These are phyloP conservation scores for Helotiales sp. DNA, from an alignment of 2,329 filamentous ascomycete genomes.

Conservation along the genomic window DNA sequence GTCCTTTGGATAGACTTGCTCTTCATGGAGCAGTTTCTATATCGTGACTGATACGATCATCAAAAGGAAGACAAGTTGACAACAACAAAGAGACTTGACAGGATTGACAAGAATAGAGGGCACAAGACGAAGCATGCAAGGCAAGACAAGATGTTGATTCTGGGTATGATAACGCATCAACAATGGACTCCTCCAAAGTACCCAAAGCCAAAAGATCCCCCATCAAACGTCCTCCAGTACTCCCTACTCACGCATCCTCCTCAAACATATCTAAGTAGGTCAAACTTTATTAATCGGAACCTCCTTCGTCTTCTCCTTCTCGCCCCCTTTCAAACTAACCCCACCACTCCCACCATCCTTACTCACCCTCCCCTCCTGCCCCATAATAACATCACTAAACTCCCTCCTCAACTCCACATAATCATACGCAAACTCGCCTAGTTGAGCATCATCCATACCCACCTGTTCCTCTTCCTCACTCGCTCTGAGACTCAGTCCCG, in stretches of 20 bases:
- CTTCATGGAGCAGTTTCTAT: too few species aligned
- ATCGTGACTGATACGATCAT: too few species aligned
- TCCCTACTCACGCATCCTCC: neutral
- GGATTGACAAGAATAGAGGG: too few species aligned
- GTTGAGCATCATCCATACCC: constrained; percentile 86
- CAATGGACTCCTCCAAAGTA: neutral
- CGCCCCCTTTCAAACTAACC: neutral
- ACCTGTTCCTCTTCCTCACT: constrained; percentile 77
- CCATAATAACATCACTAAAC: constrained; percentile 2
- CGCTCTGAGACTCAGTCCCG: constrained; percentile 72
- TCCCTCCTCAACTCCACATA: constrained; percentile 79
- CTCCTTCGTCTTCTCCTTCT: neutral
- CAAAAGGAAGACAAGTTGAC: too few species aligned
- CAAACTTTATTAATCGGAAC: neutral
- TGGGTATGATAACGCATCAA: neutral
- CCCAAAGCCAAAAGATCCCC: neutral
- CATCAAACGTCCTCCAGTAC: neutral
- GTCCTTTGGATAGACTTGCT: too few species aligned
- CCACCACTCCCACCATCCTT: neutral
- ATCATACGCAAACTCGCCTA: constrained; percentile 94
- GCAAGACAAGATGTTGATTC: neutral
- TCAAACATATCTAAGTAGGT: too few species aligned
- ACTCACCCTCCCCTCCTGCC: neutral
- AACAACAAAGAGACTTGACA: neutral
- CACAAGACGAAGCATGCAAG: too few species aligned